phyloP scores from a whole-genome alignment of 2,329 filamentous ascomycete genomes.

The Claviceps pazoutovae region DNA sequence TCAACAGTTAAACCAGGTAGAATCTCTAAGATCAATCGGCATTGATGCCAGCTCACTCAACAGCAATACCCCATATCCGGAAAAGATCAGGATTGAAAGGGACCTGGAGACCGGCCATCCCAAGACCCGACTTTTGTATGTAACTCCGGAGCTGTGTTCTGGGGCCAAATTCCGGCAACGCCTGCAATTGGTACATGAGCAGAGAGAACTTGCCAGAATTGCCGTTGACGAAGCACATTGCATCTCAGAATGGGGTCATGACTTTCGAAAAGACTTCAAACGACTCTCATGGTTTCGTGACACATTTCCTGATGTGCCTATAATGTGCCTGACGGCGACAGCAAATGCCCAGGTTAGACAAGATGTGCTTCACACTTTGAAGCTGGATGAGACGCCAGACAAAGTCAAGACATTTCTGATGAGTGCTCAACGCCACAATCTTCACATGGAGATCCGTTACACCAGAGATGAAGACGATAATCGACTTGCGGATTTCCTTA shows the following conservation, averaged over 20 bases:
- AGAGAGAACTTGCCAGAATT: slow-evolving; percentile 74
- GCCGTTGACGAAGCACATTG: slow-evolving; percentile 93
- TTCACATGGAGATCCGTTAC: slow-evolving; percentile 83
- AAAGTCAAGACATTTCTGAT: slow-evolving; percentile 65
- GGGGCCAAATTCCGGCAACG: slow-evolving; percentile 63
- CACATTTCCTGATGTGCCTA: slow-evolving; percentile 69
- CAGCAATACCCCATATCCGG: slow-evolving; percentile 55
- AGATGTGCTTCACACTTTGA: slow-evolving; percentile 69
- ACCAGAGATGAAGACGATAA: slow-evolving; percentile 61
- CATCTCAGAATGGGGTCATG: slow-evolving; percentile 96
- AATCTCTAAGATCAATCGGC: slow-evolving; percentile 56
- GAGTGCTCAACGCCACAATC: slow-evolving; percentile 68
- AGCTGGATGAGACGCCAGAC: slow-evolving; percentile 44
- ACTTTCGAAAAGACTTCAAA: slow-evolving; percentile 89
- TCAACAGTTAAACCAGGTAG: slow-evolving; percentile 74
- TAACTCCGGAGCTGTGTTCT: slow-evolving; percentile 82
- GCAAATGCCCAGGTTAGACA: slow-evolving; percentile 66
- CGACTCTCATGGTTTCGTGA: slow-evolving; percentile 73
- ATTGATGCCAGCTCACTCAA: slow-evolving; percentile 80
- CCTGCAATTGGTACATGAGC: slow-evolving; percentile 58
- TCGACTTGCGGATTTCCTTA: slow-evolving; percentile 58
- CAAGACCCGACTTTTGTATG: slow-evolving; percentile 69
- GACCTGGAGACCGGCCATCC: slow-evolving; percentile 86
- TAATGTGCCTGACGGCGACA: slow-evolving; percentile 87
- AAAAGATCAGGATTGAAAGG: slow-evolving; percentile 55